Evolutionary conservation across 805 yeast genomes (phyloP).

Genomic region (Priceomyces haplophilus): DNA sequence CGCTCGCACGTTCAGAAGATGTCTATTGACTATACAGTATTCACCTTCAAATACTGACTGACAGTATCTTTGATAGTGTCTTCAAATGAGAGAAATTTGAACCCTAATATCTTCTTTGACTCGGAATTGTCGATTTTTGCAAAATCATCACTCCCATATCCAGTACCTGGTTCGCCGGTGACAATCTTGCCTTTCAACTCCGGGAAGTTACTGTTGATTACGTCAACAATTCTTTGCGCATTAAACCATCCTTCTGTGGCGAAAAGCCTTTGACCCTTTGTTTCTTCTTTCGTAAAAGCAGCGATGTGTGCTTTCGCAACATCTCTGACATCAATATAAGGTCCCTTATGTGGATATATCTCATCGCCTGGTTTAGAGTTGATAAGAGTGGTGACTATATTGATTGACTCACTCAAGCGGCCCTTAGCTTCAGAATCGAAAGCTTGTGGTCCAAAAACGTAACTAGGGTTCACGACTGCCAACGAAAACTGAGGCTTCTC

Average conservation of each 20-base stretch:
- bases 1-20: no score
- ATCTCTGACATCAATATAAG: conserved; percentile 59
- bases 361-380: conserved; percentile 38
- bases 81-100: conserved; percentile 33
- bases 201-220: conserved; percentile 28
- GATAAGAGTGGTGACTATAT: conserved; percentile 50
- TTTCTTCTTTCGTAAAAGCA: conserved; percentile 41
- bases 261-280: no score
- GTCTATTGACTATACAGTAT: no score
- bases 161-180: conserved; percentile 12
- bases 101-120: conserved; percentile 33
- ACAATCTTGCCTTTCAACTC: conserved; percentile 29
- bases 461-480: conserved; percentile 46
- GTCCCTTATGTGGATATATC: no score
- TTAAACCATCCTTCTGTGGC: conserved; percentile 37
- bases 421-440: conserved; percentile 31
- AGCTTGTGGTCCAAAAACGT: conserved; percentile 60
- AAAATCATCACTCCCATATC: conserved; percentile 1
- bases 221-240: conserved; percentile 10
- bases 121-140: conserved; percentile 24
- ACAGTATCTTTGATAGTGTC: conserved; percentile 41
- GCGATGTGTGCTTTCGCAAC: conserved; percentile 57
- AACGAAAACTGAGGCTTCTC: conserved; percentile 40
- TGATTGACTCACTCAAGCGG: no score
- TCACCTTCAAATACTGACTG: conserved; percentile 20